These are phyloP conservation scores for Dioscorea dumetorum DNA, from an alignment of 106 monocot species.

Conservation along the genomic window DNA sequence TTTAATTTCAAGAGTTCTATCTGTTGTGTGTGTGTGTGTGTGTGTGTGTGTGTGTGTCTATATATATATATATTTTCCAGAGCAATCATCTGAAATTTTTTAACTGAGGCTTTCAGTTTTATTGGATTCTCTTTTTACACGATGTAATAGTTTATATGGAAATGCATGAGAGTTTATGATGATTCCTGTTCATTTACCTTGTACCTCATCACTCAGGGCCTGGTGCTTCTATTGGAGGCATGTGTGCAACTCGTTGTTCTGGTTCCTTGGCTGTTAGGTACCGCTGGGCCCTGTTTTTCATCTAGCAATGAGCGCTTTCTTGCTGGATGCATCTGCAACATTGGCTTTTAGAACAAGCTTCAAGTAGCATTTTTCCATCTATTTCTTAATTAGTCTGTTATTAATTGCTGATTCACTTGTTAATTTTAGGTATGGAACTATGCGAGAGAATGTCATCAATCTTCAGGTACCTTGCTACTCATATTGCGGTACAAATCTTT, in stretches of 20 bases:
- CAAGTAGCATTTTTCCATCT: background rate
- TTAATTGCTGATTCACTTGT: conserved; percentile 31
- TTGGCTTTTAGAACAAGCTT: background rate
- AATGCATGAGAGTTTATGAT: too few species aligned
- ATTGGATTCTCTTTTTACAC: too few species aligned
- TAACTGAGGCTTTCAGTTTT: too few species aligned
- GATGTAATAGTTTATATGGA: too few species aligned
- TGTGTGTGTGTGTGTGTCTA: too few species aligned
- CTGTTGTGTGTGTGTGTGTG: too few species aligned
- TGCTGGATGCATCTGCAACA: background rate
- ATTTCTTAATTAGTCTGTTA: background rate
- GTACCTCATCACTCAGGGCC: conserved; percentile 42
- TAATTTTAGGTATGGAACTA: conserved; percentile 93
- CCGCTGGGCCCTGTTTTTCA: conserved; percentile 1
- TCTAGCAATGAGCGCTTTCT: background rate
- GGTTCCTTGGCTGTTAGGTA: conserved; percentile 99
- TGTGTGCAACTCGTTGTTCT: conserved; percentile 99
- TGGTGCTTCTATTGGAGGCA: conserved; percentile 96
- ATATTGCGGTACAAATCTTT: background rate
- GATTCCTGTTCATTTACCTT: too few species aligned
- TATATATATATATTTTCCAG: too few species aligned
- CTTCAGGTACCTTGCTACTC: conserved; percentile 48
- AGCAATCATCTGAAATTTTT: too few species aligned
- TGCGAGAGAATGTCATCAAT: conserved; percentile 95
- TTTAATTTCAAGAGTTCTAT: too few species aligned